Evolutionary conservation across 257 asterid genomes (phyloP), one percentile per base, ranked within the genome.

Genomic region (Solanum chilense): DNA sequence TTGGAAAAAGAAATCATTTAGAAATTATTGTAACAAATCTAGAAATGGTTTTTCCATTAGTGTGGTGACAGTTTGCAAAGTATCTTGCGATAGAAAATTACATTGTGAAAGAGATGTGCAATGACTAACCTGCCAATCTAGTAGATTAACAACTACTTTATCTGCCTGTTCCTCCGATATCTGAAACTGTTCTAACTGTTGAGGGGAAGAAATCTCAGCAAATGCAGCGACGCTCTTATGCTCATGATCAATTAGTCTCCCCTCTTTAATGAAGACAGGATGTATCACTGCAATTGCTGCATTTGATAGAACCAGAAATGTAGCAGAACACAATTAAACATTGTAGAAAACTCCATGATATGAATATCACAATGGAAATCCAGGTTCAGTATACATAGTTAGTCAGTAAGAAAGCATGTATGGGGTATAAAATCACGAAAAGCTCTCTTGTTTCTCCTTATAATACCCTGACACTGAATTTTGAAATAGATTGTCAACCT

Each of bases 61-160:
- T 41, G 33, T 21, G 56, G 82, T 37, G 56, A 75, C 58, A 12
- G 82, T 75, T 23, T 41, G 56, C 21, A 20, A 52, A 25, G 64
- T 7, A 76, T 3, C 44, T 73, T 73, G 29, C 37, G 6, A 47
- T 42, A 56, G 64, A 12, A 66, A 84, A 45, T 23, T 29, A 80
- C 23, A 49, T 68, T 70, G 29, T 78, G 37, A 52, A 80, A 76
- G 83, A 86, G 80, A 86, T 69, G 83, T 45, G 39, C 47, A 49
- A 29, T 33, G 49, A 88, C 13, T 74, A 94, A 95, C 99, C 97
- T 95, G 97, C 98, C 99, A 96, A 87, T 94, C 94, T 44, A 89
- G 87, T 75, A 96, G 93, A 94, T 92, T 71, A 86, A 96, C 94
- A 73, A 96, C 92, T 39, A 94, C 77, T 85, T 90, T 94, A 18